Evolutionary conservation across 352 stramenopile genomes (phyloP).

Genomic region (Phytophthora melonis): DNA sequence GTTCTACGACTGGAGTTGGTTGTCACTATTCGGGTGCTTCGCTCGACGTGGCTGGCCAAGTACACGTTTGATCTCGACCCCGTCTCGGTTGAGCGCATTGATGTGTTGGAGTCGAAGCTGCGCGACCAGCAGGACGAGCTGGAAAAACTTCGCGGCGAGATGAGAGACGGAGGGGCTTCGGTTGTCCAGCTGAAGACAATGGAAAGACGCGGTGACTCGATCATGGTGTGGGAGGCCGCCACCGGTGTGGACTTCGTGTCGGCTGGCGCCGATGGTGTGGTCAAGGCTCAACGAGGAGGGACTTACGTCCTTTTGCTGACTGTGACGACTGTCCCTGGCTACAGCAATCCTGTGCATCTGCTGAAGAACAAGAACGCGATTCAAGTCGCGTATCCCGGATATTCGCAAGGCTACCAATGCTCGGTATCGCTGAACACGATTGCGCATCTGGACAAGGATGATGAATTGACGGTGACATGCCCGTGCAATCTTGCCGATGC

Average conservation of each 20-base stretch:
- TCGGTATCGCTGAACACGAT: neutral
- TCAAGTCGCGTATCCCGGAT: too few species aligned
- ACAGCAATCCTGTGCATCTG: too few species aligned
- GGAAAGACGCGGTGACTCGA: too few species aligned
- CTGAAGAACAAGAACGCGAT: too few species aligned
- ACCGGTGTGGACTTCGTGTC: too few species aligned
- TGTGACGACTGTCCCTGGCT: too few species aligned
- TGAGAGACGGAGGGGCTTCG: too few species aligned
- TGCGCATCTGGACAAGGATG: neutral
- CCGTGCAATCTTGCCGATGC: neutral
- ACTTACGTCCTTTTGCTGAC: too few species aligned
- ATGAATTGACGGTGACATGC: neutral
- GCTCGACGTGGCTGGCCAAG: neutral
- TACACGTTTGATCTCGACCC: slow-evolving; percentile 12
- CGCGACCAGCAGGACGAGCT: slow-evolving; percentile 16
- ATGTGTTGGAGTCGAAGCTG: slow-evolving; percentile 10
- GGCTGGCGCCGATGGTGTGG: too few species aligned
- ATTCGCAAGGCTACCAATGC: neutral
- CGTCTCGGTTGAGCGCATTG: slow-evolving; percentile 11
- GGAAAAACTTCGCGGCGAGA: neutral
- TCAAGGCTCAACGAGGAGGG: too few species aligned
- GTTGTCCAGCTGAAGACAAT: too few species aligned
- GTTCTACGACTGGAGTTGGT: neutral
- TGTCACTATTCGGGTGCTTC: neutral
- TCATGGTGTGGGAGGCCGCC: too few species aligned